Evolutionary conservation across 768 basidiomycete genomes (phyloP), one percentile per base, ranked within the genome.

Genomic region (Auricularia heimuer): DNA sequence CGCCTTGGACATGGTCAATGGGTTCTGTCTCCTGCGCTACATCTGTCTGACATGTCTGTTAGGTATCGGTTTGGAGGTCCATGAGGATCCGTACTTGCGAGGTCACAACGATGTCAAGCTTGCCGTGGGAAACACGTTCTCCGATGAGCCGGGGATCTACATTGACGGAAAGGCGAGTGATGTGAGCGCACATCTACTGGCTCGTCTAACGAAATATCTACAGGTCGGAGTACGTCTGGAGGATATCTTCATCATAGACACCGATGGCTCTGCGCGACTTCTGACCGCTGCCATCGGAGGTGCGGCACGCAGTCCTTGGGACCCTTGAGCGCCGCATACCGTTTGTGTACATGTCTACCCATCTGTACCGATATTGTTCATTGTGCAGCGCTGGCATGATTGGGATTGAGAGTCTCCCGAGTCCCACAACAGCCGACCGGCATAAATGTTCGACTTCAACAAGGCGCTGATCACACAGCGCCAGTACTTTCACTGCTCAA

Each of bases 11-110:
- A 92, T 68, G 90, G 89, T 89, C 56, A 63, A 80, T 73, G 45
- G 62, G 24, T 42, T 56, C 21, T 68, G 47, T 7, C 54, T 35
- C 29, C 29, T 29, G 29, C 29, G 29, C 29, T 29, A 29, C 29
- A 29, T 29, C 29, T 3, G 29, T 29, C 29, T 29, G 29, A 29
- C 29, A 29, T 29, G 29, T 29, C 29, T 29, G 29, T 39, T 71
- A 90, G 92, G 91, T 1, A 93, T 95, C 37, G 92, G 92, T 2
- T 75, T 94, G 3, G 90, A 94, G 74, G 86, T 81, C 7, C 93
- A 94, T 68, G 92, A 94, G 74, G 78, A 81, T 6, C 92, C 92
- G 0, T 93, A 92, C 73, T 78, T 95, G 21, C 83, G 83, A 60
- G 89, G 88, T n/a, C 85, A 86, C 16, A 87, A 83, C 36, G 70